Evolutionary conservation across 2,329 filamentous ascomycete genomes (phyloP), one percentile per base, ranked within the genome.

Genomic region (Triangularia setosa): DNA sequence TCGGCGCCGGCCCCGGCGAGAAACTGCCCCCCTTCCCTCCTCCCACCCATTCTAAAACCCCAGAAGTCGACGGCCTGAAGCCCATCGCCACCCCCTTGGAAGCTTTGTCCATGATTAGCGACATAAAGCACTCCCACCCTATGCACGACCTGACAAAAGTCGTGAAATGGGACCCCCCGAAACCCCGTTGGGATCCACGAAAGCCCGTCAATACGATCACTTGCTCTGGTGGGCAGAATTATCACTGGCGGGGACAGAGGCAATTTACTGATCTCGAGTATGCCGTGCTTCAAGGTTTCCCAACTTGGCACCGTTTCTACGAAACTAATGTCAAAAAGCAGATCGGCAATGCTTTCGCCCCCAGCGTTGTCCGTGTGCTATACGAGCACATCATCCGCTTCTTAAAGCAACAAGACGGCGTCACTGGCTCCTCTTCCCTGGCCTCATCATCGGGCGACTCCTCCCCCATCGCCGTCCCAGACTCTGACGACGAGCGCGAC

Each of bases 311-410:
- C 72, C 73, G 74, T 0, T 93, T 94, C 70, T 7, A 23, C 66
- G 76, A 0, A 76, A 76, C 0, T 0, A 73, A 75, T 14, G 76
- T 85, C 16, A 83, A 83, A 68, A 83, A 80, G 67, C 90, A 93
- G 73, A 90, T 94, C 67, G 91, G 91, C 0, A 94, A 95, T 71
- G 91, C 91, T 0, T 92, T 94, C 16, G 90, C 92, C 0, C 86
- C 90, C 0, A 77, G 77, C 27, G 81, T 83, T 0, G 85, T 85
- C 2, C 75, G 76, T 25, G 75, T 80, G 0, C 70, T 87, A 0
- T 85, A 82, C 66, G 71, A 73, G n/a, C 81, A 84, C 58, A 69
- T 87, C 8, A 74, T 79, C 18, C 66, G 73, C 7, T 83, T 79
- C 76, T 71, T 87, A 1, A 72, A 83, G 14, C 66, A 72, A 1